phyloP scores from a whole-genome alignment of 306 rosid genomes.

The Medicago arabica region DNA sequence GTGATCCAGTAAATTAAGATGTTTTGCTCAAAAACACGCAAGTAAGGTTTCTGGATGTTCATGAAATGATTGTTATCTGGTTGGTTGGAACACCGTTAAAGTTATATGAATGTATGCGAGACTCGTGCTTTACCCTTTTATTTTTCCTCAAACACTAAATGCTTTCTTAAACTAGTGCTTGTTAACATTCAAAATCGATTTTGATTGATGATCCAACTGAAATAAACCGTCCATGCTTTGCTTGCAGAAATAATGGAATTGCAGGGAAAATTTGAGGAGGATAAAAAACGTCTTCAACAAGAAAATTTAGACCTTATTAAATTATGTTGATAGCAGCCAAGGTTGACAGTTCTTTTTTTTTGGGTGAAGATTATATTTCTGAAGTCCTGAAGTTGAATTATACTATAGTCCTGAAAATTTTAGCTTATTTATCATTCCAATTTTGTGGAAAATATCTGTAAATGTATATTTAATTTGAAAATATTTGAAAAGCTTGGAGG shows the following conservation, averaged over 20 bases:
- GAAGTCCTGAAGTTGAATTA: neutral
- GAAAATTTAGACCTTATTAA: constrained; percentile 90
- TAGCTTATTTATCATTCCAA: neutral
- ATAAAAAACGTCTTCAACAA: constrained; percentile 82
- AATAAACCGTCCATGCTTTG: constrained; percentile 30
- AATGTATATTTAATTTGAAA: neutral
- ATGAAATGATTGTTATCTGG: neutral
- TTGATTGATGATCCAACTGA: constrained; percentile 29
- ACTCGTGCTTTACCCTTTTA: neutral
- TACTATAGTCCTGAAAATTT: neutral
- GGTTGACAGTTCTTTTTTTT: neutral
- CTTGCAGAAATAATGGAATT: constrained; percentile 82
- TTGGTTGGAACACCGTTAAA: neutral
- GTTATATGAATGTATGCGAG: neutral
- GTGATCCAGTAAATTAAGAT: neutral
- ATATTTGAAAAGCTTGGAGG: neutral
- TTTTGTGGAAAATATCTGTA: neutral
- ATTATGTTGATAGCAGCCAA: neutral
- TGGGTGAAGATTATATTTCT: neutral
- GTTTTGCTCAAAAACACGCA: neutral
- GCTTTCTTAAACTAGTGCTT: constrained; percentile 3
- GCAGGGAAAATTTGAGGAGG: constrained; percentile 86
- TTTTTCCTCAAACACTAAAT: neutral
- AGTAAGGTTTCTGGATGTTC: constrained; percentile 1
- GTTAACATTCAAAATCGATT: neutral